Evolutionary conservation across 305 asterid genomes (phyloP), one percentile per base, ranked within the genome.

Genomic region (Coffea humblotiana): DNA sequence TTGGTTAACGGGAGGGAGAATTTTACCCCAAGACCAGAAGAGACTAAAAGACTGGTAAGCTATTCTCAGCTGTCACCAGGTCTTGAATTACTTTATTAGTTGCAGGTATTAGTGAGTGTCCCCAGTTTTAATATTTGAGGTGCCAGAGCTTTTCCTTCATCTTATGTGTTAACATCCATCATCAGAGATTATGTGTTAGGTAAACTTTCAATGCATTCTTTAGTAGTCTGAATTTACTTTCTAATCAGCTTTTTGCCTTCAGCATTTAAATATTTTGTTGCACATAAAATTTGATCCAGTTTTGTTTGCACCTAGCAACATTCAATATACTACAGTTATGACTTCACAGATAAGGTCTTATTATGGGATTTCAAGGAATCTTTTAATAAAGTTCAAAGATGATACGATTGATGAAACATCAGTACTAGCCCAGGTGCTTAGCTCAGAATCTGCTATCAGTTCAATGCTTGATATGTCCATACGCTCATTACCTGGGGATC

Each of bases 391-490:
- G 89, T 95, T 95, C 90, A 90, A 88, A 85, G 99, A 95, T 23
- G 99, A 94, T 82, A 79, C 89, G 68, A 95, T 95, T 32, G 99
- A 95, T 74, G 98, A 95, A 88, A 95, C 98, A 81, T 77, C 97
- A 40, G 80, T 86, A 72, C 87, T 95, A 83, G 97, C 98, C 80
- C 97, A 95, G 85, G 83, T 94, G 85, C 98, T 95, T 75, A 94
- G 96, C 87, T 89, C 99, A 74, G 98, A 94, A 48, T 85, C 97
- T 18, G 94, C 97, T 60, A 85, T 95, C 86, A 94, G 97, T 83
- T 91, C 98, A 63, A 89, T 92, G 97, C 90, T 95, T 86, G 99
- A 94, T 80, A 87, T 95, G 97, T 91, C 98, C 75, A 90, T 94
- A 80, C 97, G 98, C 74, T 75, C 83, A 71, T 83, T 95, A 81